phyloP scores from a whole-genome alignment of 2,329 filamentous ascomycete genomes.

The Lachnellula subtilissima region DNA sequence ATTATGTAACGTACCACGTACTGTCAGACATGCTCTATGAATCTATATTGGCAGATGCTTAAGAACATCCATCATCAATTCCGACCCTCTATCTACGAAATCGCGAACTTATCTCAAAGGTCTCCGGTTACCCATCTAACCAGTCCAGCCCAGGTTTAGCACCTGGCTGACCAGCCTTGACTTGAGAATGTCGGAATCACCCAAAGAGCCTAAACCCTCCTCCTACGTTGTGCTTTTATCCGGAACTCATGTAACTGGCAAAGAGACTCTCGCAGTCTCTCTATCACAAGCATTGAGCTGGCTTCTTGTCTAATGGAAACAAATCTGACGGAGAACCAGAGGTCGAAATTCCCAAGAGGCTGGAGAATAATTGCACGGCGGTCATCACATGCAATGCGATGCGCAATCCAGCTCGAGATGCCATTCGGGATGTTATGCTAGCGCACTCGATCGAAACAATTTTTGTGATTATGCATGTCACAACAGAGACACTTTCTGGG shows the following conservation, averaged over 20 bases:
- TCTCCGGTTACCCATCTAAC: too few relatives aligned
- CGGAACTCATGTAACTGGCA: conserved; percentile 8
- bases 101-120: too few relatives aligned
- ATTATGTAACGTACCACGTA: too few relatives aligned
- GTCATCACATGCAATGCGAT: conserved; percentile 4
- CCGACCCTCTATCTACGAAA: too few relatives aligned
- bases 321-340: conserved; percentile 1
- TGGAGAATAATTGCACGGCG: conserved; percentile 1
- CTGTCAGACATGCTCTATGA: too few relatives aligned
- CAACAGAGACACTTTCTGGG: conserved; percentile 9
- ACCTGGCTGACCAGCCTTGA: background rate
- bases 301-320: background rate
- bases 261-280: conserved; percentile 10
- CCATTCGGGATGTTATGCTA: conserved; percentile 6
- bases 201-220: background rate
- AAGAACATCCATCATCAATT: too few relatives aligned
- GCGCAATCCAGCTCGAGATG: conserved; percentile 6
- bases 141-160: too few relatives aligned
- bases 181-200: background rate
- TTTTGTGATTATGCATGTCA: conserved; percentile 10
- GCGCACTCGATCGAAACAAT: background rate
- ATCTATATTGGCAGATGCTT: too few relatives aligned
- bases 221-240: conserved; percentile 9
- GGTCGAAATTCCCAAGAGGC: background rate
- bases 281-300: conserved; percentile 1